Conservation (phyloP, 768 basidiomycete species). For the Podaxis sp. region DNA sequence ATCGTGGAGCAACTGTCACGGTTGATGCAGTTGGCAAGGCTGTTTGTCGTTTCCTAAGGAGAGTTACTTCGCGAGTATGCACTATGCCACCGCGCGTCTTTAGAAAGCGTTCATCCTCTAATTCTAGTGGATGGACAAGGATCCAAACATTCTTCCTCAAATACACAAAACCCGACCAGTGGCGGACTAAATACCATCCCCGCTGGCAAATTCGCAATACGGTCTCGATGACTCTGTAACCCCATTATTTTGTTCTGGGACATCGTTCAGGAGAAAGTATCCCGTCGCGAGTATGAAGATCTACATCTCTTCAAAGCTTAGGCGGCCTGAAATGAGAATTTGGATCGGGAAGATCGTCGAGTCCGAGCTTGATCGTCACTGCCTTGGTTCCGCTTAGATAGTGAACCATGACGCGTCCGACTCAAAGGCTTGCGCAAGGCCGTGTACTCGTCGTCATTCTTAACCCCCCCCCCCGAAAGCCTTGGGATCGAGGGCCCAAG, state of each 20-base stretch:
- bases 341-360: not conserved
- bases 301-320: not conserved
- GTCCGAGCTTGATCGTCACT: not conserved
- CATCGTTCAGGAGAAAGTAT: not conserved
- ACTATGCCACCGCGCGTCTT: too few species aligned
- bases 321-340: not conserved
- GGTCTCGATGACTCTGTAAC: conserved; percentile 1
- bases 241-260: not conserved
- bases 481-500: not conserved
- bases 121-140: not conserved
- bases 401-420: not conserved
- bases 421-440: not conserved
- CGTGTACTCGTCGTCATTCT: not conserved
- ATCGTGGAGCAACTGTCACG: too few species aligned
- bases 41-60: not conserved
- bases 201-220: conserved; percentile 9
- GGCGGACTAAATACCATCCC: conserved; percentile 10
- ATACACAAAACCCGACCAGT: not conserved
- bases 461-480: not conserved
- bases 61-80: not conserved
- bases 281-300: not conserved
- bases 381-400: not conserved
- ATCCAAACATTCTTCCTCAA: not conserved
- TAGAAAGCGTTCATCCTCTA: not conserved
- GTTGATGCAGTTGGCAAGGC: too few species aligned